Evolutionary conservation across 208 protist species (phyloP).

Genomic region (Wallacemonas sp.): DNA sequence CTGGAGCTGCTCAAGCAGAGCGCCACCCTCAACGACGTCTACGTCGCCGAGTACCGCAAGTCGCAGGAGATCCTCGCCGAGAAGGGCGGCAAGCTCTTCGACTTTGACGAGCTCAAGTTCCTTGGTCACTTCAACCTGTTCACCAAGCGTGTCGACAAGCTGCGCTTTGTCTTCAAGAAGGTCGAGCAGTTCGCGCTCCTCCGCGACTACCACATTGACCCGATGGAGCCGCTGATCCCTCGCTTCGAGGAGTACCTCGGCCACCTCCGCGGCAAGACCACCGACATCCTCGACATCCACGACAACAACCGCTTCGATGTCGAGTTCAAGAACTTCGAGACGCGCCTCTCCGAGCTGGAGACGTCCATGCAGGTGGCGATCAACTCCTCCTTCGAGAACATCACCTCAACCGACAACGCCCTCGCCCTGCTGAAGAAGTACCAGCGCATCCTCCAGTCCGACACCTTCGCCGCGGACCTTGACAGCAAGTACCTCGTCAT

Average conservation of each 20-base stretch:
- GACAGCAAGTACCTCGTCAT: constrained; percentile 96
- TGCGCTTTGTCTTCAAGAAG: constrained; percentile 96
- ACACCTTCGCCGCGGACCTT: constrained; percentile 92
- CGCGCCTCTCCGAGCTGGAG: constrained; percentile 93
- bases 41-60: constrained; percentile 93
- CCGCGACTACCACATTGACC: constrained; percentile 92
- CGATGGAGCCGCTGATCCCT: constrained; percentile 93
- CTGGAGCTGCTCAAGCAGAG: constrained; percentile 84
- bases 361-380: constrained; percentile 95
- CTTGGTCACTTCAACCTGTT: constrained; percentile 98
- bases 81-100: constrained; percentile 79
- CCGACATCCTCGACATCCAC: constrained; percentile 95
- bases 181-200: constrained; percentile 97
- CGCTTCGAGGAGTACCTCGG: constrained; percentile 94
- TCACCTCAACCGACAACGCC: constrained; percentile 93
- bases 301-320: constrained; percentile 94
- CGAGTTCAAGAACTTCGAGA: constrained; percentile 96
- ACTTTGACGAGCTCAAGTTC: constrained; percentile 95
- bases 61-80: constrained; percentile 85
- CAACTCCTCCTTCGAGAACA: constrained; percentile 96
- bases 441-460: constrained; percentile 91
- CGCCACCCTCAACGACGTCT: constrained; percentile 92
- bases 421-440: constrained; percentile 94
- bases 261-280: constrained; percentile 91
- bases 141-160: constrained; percentile 95